Percentiles rank a stretch among this genome's conserved stretches.
Conservation (phyloP, 164 flowering plant genomes). For the Vitis rupestris region DNA sequence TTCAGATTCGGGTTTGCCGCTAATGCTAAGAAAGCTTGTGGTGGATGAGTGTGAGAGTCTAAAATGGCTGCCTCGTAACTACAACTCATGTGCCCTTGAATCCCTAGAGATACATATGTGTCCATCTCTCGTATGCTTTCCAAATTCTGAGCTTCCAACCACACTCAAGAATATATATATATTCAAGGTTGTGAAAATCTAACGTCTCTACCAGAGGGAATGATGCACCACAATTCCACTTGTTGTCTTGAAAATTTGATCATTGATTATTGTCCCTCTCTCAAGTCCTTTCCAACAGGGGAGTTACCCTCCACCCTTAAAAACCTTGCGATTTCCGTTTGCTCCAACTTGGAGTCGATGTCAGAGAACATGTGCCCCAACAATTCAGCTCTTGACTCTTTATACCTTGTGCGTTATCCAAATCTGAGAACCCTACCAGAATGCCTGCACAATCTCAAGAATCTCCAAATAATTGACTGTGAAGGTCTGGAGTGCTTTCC, state of each 20-base stretch:
- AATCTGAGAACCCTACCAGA: too few relatives aligned
- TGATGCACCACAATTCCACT: neutral
- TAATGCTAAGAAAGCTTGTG: too few relatives aligned
- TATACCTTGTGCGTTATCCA: too few relatives aligned
- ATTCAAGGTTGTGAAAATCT: neutral
- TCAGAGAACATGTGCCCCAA: neutral
- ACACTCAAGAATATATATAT: neutral
- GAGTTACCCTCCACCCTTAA: neutral
- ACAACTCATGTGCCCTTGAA: neutral
- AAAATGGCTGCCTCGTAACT: too few relatives aligned
- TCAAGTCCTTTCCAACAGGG: neutral
- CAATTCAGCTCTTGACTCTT: neutral
- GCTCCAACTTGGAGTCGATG: neutral
- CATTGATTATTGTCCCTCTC: neutral
- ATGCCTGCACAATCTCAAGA: too few relatives aligned
- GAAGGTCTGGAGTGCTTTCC: too few relatives aligned
- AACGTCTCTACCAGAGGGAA: constrained; percentile 3
- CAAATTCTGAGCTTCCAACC: neutral
- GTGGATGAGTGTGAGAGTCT: too few relatives aligned
- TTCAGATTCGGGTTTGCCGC: too few relatives aligned
- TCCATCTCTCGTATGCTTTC: neutral
- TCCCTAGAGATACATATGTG: neutral
- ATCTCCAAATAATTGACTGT: too few relatives aligned
- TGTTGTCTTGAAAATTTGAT: neutral
- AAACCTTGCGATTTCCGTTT: neutral